Evolutionary conservation across 2,329 filamentous ascomycete species (phyloP), one percentile per base, ranked within the genome.

Genomic region (Fusarium xylarioides): DNA sequence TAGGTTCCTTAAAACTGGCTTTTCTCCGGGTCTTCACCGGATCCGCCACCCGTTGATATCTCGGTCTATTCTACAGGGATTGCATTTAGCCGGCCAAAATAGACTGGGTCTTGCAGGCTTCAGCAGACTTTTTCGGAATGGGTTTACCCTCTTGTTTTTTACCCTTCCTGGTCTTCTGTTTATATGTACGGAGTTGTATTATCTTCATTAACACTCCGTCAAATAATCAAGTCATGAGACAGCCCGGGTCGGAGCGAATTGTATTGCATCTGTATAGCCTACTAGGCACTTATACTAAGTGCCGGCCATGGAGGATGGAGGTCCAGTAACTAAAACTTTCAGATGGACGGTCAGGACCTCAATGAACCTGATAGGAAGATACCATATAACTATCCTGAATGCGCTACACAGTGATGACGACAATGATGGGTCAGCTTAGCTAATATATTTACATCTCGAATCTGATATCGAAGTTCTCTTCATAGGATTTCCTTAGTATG

Each of bases 1-100:
- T 30, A 50, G 30, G n/a, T 50, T 23, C 47, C 61, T 62, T 35
- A 55, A 38, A 46, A 64, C 55, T 66, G 47, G 64, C 52, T 61
- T 61, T 74, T 52, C 70, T 71, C 61, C 63, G 62, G 58, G 30
- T 66, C 68, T 70, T 75, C 54, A 59, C 70, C 63, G 66, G 70
- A 58, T 74, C 74, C 73, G 74, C 70, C 74, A 68, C 74, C 67
- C 70, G 70, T 76, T 59, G 61, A 73, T 77, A 76, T 76, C 70
- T 76, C 73, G 74, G 74, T 63, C 70, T 66, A 70, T 73, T 62
- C 68, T 63, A 37, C 56, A 71, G 64, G 49, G 54, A 53, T 65
- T 76, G 46, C 63, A 77, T 77, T 76, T 76, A 76, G 74, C 74
- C 74, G 65, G 58, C 37, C 40, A 62, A 66, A 66, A 73, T 60